Conservation (phyloP, 129 eudicot species). For the Scalesia atractyloides region DNA sequence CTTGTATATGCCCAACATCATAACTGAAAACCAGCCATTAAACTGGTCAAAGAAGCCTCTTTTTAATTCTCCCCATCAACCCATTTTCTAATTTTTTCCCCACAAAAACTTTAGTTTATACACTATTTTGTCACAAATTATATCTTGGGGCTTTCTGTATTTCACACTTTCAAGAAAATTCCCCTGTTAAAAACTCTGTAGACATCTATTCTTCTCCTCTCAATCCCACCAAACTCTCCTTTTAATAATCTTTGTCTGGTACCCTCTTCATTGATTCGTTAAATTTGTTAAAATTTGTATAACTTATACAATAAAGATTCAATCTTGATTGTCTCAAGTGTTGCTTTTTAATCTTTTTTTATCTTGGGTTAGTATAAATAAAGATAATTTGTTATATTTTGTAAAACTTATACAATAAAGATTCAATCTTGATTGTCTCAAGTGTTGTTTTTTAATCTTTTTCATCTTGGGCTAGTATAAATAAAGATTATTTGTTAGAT, state of each 20-base stretch:
- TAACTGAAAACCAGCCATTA: slow-evolving; percentile 32
- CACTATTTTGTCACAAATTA: slow-evolving; percentile 14
- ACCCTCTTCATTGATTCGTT: slow-evolving; percentile 30
- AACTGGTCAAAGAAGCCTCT: slow-evolving; percentile 31
- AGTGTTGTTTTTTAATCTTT: slow-evolving; percentile 30
- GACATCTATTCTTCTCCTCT: slow-evolving; percentile 9
- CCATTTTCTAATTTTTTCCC: slow-evolving; percentile 23
- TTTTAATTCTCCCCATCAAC: slow-evolving; percentile 20
- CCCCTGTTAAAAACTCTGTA: slow-evolving; percentile 13
- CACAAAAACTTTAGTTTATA: background rate
- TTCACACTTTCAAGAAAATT: slow-evolving; percentile 33
- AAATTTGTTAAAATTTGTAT: slow-evolving; percentile 9
- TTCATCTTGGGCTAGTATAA: too few species aligned
- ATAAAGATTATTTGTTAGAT: slow-evolving; percentile 11
- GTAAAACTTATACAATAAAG: slow-evolving; percentile 12
- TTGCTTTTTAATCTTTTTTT: too few species aligned
- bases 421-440: slow-evolving; percentile 32
- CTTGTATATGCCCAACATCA: slow-evolving; percentile 30
- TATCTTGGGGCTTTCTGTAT: slow-evolving; percentile 11
- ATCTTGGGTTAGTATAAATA: too few species aligned
- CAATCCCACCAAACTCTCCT: slow-evolving; percentile 14
- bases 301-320: slow-evolving; percentile 16
- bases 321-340: slow-evolving; percentile 36
- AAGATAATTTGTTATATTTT: slow-evolving; percentile 11
- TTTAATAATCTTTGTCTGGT: slow-evolving; percentile 17